Evolutionary conservation across 768 basidiomycete species (phyloP), one percentile per base, ranked within the genome.

Genomic region (Boletus fagicola): DNA sequence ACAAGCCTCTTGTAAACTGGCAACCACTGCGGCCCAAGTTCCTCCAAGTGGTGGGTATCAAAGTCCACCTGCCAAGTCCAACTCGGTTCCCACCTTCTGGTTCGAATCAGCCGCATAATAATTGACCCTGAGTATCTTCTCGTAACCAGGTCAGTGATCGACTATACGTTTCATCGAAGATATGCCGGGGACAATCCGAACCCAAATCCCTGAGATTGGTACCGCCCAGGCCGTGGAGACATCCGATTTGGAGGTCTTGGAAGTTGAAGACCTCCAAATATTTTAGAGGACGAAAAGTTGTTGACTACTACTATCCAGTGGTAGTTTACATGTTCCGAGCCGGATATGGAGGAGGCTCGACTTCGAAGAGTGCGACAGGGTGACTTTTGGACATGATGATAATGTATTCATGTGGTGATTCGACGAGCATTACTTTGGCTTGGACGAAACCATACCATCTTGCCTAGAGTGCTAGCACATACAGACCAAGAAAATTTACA

Each of bases 401-500:
- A 10, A 24, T 24, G 22, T 24, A 30, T 46, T n/a, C 43, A 9
- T 44, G 43, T 15, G 18, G 18, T 39, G 20, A 22, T 20, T 12
- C 39, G 18, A 45, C 8, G 45, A 28, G 18, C 18, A 28, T 30
- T n/a, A 12, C 31, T 28, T 24, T 49, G 45, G 31, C 35, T 50
- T 33, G 38, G n/a, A 55, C 45, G 20, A 53, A 57, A 35, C 43
- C 13, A 46, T 43, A 43, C 35, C 18, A 31, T 8, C 13, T 35
- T 50, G 40, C 39, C 38, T 48, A 56, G 42, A 44, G 18, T 36
- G 26, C 49, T 31, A 33, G 26, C n/a, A 57, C 35, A 56, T 31
- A 43, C 55, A 51, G 58, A 56, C 30, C 51, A 51, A 40, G 31
- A 52, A 46, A 46, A 43, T 22, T 40, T 39, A 60, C 52, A 60